phyloP scores from a whole-genome alignment of 257 asterid genomes.

The Anisodus acutangulus region DNA sequence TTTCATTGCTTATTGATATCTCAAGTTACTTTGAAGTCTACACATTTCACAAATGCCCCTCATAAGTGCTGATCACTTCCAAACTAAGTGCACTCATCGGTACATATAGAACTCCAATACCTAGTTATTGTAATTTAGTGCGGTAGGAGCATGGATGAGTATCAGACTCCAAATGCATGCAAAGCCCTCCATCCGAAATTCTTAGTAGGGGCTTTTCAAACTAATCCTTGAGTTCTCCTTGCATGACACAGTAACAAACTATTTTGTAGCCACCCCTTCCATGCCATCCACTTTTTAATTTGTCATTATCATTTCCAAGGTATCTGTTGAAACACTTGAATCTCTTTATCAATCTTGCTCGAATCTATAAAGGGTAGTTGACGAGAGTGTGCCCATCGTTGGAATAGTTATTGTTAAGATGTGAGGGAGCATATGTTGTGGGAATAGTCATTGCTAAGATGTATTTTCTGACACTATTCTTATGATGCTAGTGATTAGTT shows the following conservation, averaged over 20 bases:
- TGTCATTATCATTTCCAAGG: background rate
- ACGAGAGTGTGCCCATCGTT: background rate
- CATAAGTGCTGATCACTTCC: background rate
- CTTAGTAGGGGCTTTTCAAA: background rate
- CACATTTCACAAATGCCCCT: background rate
- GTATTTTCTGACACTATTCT: background rate
- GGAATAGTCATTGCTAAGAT: background rate
- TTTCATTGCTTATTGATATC: slow-evolving; percentile 18
- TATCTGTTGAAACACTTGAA: background rate
- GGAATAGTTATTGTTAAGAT: background rate
- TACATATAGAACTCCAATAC: background rate
- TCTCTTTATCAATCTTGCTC: slow-evolving; percentile 9
- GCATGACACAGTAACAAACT: slow-evolving; percentile 14
- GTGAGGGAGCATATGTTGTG: slow-evolving; percentile 11
- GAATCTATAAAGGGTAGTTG: slow-evolving; percentile 15
- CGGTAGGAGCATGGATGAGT: background rate
- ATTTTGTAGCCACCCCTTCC: background rate
- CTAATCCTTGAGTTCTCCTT: background rate
- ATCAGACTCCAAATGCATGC: background rate
- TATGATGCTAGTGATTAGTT: background rate
- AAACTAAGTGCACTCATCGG: background rate
- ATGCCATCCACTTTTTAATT: slow-evolving; percentile 22
- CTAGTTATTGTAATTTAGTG: background rate
- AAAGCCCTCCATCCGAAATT: background rate
- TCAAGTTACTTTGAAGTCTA: background rate